These are phyloP conservation scores for Fusarium palustre DNA, from an alignment of 2,329 filamentous ascomycete species.

Conservation along the genomic window DNA sequence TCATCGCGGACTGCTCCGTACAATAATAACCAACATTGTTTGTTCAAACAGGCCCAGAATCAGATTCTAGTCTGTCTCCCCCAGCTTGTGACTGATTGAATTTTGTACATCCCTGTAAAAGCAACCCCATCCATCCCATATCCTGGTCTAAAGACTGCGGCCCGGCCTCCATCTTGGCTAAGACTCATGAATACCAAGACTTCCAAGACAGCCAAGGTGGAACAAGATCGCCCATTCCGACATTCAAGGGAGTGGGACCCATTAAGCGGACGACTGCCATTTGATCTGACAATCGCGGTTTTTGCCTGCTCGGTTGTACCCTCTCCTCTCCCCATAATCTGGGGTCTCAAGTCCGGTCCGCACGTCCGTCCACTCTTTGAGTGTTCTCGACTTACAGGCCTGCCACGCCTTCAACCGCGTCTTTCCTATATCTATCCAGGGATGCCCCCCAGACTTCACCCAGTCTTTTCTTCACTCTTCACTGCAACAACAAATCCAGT, in stretches of 20 bases:
- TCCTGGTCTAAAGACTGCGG: background rate
- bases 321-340: constrained; percentile 13
- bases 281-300: background rate
- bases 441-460: background rate
- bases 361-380: constrained; percentile 13
- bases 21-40: constrained; percentile 10
- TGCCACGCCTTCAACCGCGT: constrained; percentile 15
- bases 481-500: background rate
- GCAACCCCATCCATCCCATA: background rate
- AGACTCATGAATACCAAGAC: constrained; percentile 26
- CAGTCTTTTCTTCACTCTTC: background rate
- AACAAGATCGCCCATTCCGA: constrained; percentile 31
- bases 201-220: constrained; percentile 34
- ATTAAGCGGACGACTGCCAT: constrained; percentile 4
- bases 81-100: constrained; percentile 21
- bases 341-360: constrained; percentile 31
- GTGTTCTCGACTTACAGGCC: background rate
- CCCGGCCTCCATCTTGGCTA: constrained; percentile 27
- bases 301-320: constrained; percentile 26
- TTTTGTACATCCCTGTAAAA: constrained; percentile 3
- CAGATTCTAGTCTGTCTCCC: constrained; percentile 1
- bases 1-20: constrained; percentile 15
- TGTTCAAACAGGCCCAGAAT: background rate
- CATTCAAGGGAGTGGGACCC: constrained; percentile 10
- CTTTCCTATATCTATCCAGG: constrained; percentile 24